Base-by-base conservation (phyloP, 306 rosid genomes). In the Luffa aegyptiaca region DNA sequence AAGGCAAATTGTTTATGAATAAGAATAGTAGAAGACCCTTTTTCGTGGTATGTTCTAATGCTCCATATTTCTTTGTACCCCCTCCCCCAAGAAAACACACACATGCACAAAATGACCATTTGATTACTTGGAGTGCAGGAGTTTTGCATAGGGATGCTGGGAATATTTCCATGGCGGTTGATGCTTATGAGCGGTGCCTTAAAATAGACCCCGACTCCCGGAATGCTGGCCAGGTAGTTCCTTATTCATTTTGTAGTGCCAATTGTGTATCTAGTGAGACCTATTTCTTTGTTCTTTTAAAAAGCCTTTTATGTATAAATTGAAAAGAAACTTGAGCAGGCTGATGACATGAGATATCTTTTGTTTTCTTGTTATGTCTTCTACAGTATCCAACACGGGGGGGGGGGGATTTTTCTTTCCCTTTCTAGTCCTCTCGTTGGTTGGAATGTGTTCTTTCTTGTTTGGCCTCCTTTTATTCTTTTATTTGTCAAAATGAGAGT, bases 121-220 rank as follows among this genome's bases (percentile, higher is more conserved):
- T 74, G 45, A 33, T 73, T 49, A 49, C 31, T 31, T 33, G 58
- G 44, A 42, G 14, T 74, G 81, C 87, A 95, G 98, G 98, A 48
- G 98, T 95, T 82, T 96, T 95, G 75, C 89, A 95, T 79, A 90
- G 98, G 79, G 98, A 95, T 86, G 97, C 97, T 76, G 98, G 98
- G 76, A 91, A 92, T 82, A 95, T 95, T 78, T 69, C 91, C 70
- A 77, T 85, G 59, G 96, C 98, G 58, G 87, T 95, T 87, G 89
- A 89, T 87, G 97, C 98, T 7, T 95, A 95, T 82, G 98, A 95
- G 86, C 93, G 88, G 72, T 95, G 98, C 80, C 96, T 95, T 62
- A 91, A 90, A 87, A 95, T 95, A 76, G 98, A 95, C 85, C 98
- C 96, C 0, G 98, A 95, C 84, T 95, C 98, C 80, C 90, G 98